phyloP scores from a whole-genome alignment of 2,329 filamentous ascomycete species.

The Calonectria hawksworthii region DNA sequence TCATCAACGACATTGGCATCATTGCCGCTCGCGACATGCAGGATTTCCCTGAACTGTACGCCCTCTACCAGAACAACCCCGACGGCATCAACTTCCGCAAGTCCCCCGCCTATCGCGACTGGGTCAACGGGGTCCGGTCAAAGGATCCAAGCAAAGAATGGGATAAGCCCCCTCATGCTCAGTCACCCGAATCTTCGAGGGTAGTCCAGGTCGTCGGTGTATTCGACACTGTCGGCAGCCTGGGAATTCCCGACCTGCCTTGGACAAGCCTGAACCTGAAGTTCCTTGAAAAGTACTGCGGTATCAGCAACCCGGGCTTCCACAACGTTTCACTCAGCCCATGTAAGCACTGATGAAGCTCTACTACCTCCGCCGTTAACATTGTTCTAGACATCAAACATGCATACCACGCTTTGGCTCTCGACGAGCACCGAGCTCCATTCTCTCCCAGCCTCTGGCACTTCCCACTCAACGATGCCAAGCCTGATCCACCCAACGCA shows the following conservation, averaged over 20 bases:
- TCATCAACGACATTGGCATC: neutral
- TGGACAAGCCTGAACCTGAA: neutral
- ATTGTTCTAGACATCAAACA: neutral
- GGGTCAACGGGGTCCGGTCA: neutral
- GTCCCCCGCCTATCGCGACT: neutral
- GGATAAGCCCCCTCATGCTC: neutral
- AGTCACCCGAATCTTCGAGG: neutral
- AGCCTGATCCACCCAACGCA: neutral
- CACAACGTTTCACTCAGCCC: constrained; percentile 3
- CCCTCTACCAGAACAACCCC: constrained; percentile 1
- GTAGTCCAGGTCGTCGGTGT: neutral
- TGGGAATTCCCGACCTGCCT: neutral
- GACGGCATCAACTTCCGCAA: neutral
- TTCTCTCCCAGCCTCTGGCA: neutral
- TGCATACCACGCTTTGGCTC: neutral
- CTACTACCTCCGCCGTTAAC: neutral
- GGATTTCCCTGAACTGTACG: neutral
- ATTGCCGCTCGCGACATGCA: neutral
- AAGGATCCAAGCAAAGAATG: neutral
- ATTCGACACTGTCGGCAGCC: neutral
- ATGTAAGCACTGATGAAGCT: neutral
- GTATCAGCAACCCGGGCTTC: neutral
- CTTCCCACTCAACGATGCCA: neutral
- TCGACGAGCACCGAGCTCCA: neutral
- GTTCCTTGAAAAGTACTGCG: neutral